These are phyloP conservation scores for Coemansia sp. DNA, from an alignment of 192 early-diverging fungal genomes.

Conservation along the genomic window DNA sequence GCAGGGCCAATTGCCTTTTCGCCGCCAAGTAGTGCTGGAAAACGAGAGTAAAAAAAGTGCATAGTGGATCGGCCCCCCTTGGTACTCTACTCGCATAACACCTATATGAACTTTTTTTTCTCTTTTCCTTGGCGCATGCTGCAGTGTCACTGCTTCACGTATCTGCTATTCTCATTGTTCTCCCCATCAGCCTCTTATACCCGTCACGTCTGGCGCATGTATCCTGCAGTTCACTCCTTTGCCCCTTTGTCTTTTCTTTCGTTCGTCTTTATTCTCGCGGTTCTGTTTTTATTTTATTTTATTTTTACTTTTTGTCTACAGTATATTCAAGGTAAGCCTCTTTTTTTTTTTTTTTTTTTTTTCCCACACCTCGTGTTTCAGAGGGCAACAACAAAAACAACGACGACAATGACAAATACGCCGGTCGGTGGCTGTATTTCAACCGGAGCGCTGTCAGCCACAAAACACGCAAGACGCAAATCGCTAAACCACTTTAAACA, in stretches of 20 bases:
- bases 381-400: background rate
- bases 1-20: slow-evolving; percentile 9
- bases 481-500: background rate
- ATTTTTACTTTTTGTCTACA: no score
- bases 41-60: background rate
- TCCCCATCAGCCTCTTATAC: background rate
- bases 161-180: background rate
- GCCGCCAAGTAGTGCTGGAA: background rate
- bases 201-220: background rate
- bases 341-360: background rate
- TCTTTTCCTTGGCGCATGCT: background rate
- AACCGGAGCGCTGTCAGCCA: slow-evolving; percentile 1
- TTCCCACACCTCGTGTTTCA: background rate
- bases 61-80: background rate
- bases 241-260: background rate
- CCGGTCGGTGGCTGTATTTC: slow-evolving; percentile 2
- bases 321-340: background rate
- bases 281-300: background rate
- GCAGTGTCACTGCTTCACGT: background rate
- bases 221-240: background rate
- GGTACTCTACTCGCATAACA: background rate
- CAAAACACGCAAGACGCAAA: background rate
- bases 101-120: background rate
- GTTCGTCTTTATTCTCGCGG: background rate
- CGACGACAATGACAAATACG: slow-evolving; percentile 3